Base-by-base conservation (phyloP, 225 moss, liverwort and hornwort species). In the Sphagnum tenellum region DNA sequence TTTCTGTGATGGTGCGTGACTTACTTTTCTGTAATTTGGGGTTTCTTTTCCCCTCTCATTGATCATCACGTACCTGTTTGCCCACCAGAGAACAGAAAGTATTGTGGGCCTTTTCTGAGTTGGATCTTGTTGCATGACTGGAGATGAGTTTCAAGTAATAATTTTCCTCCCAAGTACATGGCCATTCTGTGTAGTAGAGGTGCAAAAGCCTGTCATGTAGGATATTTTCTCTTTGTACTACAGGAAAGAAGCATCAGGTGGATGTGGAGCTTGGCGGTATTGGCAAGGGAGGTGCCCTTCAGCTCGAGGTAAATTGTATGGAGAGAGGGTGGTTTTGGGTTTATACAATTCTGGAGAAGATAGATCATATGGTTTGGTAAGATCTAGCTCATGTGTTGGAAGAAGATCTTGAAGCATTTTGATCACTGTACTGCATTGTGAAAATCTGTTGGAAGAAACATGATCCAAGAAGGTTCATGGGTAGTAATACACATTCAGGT, bases 211-310 rank as follows among this genome's bases (percentile, higher is more conserved):
- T 29, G 29, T 29, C 29, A 29, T 29, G 29, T 29, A 29, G 29
- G 29, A 1, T 29, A 29, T 29, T 29, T 29, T 29, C 29, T 29
- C 29, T 29, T 29, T 29, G 29, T 29, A 29, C 29, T 29, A 50
- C 74, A 93, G 89, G 89, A 46, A 64, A 74, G 61, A 73, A 69
- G 65, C 89, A 91, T 71, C 72, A 79, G 64, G 70, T 91, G 69
- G 75, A 89, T 58, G 48, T 94, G 70, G 52, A 76, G 58, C 77
- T 94, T 12, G 87, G 77, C 70, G 94, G 94, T 48, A 83, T 85
- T 77, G 94, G 94, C 70, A 85, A 87, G 66, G 94, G 90, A 64
- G 94, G 85, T 60, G 54, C 70, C 55, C 45, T 94, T 67, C 74
- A 82, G 55, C 62, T 94, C 47, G 83, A 91, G 87, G 89, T 92